Evolutionary conservation across 495 filamentous ascomycete genomes (phyloP).

Genomic region (Penicillium pancosmium): DNA sequence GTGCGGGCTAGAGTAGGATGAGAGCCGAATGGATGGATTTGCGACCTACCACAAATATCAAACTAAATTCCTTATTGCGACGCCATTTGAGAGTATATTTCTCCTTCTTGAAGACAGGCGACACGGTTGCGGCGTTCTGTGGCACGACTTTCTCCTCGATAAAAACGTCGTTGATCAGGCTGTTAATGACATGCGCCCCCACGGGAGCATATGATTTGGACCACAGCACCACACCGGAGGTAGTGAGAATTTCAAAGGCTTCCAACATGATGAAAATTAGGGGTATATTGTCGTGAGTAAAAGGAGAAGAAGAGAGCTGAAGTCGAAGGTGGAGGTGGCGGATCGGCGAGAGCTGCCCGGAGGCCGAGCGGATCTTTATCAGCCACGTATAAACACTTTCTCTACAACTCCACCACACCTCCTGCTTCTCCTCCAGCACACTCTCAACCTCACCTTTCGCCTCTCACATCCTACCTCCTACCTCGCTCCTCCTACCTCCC

Average conservation of each 20-base stretch:
- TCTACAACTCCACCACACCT: slow-evolving; percentile 8
- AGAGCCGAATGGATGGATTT: neutral
- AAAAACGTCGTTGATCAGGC: slow-evolving; percentile 93
- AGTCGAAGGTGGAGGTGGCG: slow-evolving; percentile 31
- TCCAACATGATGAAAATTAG: slow-evolving; percentile 71
- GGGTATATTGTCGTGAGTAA: slow-evolving; percentile 1
- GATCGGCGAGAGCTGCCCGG: slow-evolving; percentile 27
- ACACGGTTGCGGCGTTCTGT: slow-evolving; percentile 37
- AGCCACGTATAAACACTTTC: slow-evolving; percentile 50
- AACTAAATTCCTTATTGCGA: slow-evolving; percentile 81
- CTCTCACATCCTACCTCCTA: slow-evolving; percentile 6
- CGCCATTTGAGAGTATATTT: slow-evolving; percentile 96
- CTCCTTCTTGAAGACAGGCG: slow-evolving; percentile 80
- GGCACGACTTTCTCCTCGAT: slow-evolving; percentile 86
- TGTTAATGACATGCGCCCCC: slow-evolving; percentile 82
- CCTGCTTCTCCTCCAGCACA: slow-evolving; percentile 16
- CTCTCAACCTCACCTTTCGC: slow-evolving; percentile 11
- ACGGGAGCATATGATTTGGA: slow-evolving; percentile 83
- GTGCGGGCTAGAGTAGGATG: neutral
- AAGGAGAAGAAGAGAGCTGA: slow-evolving; percentile 9
- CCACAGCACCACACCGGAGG: slow-evolving; percentile 96
- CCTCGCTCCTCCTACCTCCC: slow-evolving; percentile 8
- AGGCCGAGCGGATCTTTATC: slow-evolving; percentile 28
- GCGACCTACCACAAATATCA: slow-evolving; percentile 88
- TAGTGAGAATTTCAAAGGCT: slow-evolving; percentile 92